These are phyloP conservation scores for Fraxinus floribunda DNA, from an alignment of 305 asterid genomes.

Conservation along the genomic window DNA sequence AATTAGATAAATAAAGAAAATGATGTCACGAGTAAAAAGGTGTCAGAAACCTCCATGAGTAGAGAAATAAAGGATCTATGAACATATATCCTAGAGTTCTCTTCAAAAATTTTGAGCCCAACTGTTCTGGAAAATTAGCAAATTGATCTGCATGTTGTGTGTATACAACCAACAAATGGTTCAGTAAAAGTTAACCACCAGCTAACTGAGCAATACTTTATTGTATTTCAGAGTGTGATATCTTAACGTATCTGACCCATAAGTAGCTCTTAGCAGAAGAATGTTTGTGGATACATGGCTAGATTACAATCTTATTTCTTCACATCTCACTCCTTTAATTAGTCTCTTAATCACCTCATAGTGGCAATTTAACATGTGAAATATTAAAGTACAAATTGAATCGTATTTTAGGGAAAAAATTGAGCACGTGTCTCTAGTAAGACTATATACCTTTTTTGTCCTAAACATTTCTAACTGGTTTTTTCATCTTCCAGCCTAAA, in stretches of 20 bases:
- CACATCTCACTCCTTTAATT: neutral
- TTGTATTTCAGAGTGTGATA: neutral
- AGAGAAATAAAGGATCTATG: neutral
- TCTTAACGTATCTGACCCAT: neutral
- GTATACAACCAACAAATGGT: neutral
- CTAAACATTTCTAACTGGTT: neutral
- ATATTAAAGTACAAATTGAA: neutral
- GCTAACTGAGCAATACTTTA: neutral
- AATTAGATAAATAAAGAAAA: neutral
- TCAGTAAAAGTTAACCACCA: neutral
- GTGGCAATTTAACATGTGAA: neutral
- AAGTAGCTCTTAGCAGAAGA: neutral
- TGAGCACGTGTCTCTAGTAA: neutral
- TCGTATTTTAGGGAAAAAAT: neutral
- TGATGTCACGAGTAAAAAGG: neutral
- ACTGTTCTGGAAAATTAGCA: neutral
- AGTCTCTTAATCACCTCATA: neutral
- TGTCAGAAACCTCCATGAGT: neutral
- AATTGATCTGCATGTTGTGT: neutral
- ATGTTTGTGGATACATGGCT: neutral
- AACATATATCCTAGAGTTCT: neutral
- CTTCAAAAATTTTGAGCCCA: neutral
- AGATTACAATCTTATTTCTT: neutral
- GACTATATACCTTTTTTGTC: neutral
- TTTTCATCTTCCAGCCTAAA: neutral